Evolutionary conservation across 2,329 filamentous ascomycete species (phyloP).

Genomic region (Penicillium occitanis): DNA sequence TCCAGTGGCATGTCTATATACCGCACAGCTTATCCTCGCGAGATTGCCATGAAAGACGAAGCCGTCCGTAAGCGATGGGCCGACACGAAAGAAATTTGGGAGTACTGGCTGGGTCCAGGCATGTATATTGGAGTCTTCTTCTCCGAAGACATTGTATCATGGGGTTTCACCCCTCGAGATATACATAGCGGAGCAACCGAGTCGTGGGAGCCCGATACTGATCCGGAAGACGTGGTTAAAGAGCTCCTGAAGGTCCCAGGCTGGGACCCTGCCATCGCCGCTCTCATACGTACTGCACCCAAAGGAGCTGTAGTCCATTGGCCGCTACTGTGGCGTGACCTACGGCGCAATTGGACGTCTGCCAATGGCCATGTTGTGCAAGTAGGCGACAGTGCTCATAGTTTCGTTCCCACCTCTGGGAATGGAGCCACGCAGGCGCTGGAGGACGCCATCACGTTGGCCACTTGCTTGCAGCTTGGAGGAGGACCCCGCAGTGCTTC

Average conservation of each 20-base stretch:
- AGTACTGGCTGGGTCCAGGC: neutral
- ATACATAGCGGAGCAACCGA: neutral
- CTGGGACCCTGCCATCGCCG: neutral
- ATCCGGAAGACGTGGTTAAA: constrained; percentile 22
- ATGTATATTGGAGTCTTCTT: neutral
- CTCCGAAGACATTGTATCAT: neutral
- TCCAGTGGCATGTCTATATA: constrained; percentile 5
- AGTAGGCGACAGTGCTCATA: constrained; percentile 25
- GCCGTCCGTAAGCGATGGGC: neutral
- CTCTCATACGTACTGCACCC: neutral
- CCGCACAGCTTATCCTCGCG: neutral
- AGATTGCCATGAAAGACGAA: neutral
- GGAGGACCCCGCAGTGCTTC: constrained; percentile 38
- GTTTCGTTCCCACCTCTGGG: constrained; percentile 51
- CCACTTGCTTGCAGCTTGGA: constrained; percentile 48
- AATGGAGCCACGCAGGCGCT: constrained; percentile 46
- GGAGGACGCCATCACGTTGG: constrained; percentile 41
- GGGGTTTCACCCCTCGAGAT: neutral
- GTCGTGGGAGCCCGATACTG: neutral
- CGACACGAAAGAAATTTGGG: neutral
- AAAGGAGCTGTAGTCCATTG: constrained; percentile 3
- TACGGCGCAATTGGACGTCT: constrained; percentile 18
- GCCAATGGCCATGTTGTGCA: constrained; percentile 23
- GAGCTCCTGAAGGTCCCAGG: neutral
- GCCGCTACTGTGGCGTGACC: constrained; percentile 11